These are phyloP conservation scores for Phytophthora chlamydospora DNA, from an alignment of 352 stramenopile species.

Conservation along the genomic window DNA sequence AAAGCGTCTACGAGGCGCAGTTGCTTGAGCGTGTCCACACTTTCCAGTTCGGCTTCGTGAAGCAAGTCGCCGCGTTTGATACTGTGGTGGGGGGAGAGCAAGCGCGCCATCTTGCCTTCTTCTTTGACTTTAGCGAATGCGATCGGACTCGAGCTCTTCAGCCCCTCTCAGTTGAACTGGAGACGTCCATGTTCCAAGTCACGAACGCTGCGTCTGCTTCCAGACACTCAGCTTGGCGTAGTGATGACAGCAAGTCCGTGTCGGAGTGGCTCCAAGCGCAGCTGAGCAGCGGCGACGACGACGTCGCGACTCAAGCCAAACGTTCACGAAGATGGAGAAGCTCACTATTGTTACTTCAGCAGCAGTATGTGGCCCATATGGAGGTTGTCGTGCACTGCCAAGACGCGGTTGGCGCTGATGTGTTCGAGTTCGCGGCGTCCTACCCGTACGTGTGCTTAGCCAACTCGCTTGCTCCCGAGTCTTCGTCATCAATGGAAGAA, in stretches of 20 bases:
- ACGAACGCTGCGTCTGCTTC: constrained; percentile 1
- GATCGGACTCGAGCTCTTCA: constrained; percentile 10
- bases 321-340: constrained; percentile 8
- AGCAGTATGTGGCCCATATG: constrained; percentile 36
- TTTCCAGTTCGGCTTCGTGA: constrained; percentile 54
- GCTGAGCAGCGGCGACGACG: constrained; percentile 5
- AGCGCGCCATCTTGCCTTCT: constrained; percentile 35
- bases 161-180: constrained; percentile 31
- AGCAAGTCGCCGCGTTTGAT: constrained; percentile 22
- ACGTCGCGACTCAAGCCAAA: constrained; percentile 10
- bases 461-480: constrained; percentile 9
- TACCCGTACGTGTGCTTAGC: constrained; percentile 49
- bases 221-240: not conserved
- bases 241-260: constrained; percentile 32
- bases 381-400: constrained; percentile 37
- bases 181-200: constrained; percentile 1
- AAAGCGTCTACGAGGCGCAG: constrained; percentile 46
- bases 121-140: constrained; percentile 28
- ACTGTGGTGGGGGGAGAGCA: constrained; percentile 26
- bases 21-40: constrained; percentile 49
- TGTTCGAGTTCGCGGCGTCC: constrained; percentile 56
- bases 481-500: constrained; percentile 7
- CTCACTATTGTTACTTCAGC: constrained; percentile 36
- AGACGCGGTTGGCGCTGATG: constrained; percentile 43
- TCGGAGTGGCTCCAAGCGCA: constrained; percentile 44